Percentiles rank a stretch among this genome's conserved stretches.
These are phyloP conservation scores for Symbiotaphrina buchneri DNA, from an alignment of 495 filamentous ascomycete genomes.

Conservation along the genomic window DNA sequence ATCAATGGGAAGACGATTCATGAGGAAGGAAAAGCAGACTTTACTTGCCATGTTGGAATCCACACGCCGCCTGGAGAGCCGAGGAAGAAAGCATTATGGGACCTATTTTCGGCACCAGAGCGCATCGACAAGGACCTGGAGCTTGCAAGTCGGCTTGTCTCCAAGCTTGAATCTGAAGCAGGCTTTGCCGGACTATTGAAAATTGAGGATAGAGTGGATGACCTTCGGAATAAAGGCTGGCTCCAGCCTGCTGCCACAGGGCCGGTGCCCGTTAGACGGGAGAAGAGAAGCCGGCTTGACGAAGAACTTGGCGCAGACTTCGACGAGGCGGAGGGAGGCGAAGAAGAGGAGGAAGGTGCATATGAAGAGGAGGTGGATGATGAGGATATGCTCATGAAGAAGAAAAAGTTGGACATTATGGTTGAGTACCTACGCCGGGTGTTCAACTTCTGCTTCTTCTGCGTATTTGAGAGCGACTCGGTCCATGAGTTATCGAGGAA, in stretches of 20 bases:
- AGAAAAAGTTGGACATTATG: slow-evolving; percentile 88
- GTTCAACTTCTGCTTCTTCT: slow-evolving; percentile 98
- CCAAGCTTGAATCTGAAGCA: slow-evolving; percentile 64
- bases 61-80: slow-evolving; percentile 71
- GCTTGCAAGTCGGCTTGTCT: slow-evolving; percentile 49
- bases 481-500: slow-evolving; percentile 89
- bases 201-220: slow-evolving; percentile 72
- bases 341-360: slow-evolving; percentile 49
- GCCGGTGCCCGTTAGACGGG: slow-evolving; percentile 32
- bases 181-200: slow-evolving; percentile 49
- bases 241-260: slow-evolving; percentile 44
- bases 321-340: slow-evolving; percentile 28
- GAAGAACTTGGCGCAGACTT: slow-evolving; percentile 32
- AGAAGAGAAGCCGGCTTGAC: slow-evolving; percentile 25
- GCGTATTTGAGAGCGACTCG: slow-evolving; percentile 93
- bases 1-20: slow-evolving; percentile 94
- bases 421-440: slow-evolving; percentile 93
- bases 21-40: slow-evolving; percentile 79
- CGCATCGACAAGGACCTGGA: slow-evolving; percentile 68
- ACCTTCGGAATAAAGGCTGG: slow-evolving; percentile 45
- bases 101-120: slow-evolving; percentile 79
- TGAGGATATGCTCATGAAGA: slow-evolving; percentile 71
- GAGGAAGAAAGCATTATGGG: slow-evolving; percentile 93
- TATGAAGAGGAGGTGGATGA: slow-evolving; percentile 69
- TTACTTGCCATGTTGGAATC: slow-evolving; percentile 90